phyloP scores from a whole-genome alignment of 2,329 filamentous ascomycete species.

The Trichoderma atrobrunneum region DNA sequence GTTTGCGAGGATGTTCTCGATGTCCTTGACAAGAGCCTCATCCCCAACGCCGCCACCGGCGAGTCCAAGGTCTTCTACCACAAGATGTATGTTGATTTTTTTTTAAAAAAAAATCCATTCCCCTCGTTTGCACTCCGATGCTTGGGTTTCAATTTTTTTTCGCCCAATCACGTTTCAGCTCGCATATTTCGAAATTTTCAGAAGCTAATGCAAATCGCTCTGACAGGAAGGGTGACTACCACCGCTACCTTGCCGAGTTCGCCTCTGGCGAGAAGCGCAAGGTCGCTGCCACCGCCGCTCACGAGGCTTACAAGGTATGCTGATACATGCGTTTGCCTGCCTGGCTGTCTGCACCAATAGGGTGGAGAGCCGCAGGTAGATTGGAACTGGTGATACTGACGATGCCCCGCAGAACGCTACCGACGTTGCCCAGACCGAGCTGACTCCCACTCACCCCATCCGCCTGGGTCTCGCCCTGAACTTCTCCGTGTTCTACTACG shows the following conservation, averaged over 20 bases:
- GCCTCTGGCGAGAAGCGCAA: slow-evolving; percentile 90
- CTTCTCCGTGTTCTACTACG: slow-evolving; percentile 99
- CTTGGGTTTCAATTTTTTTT: background rate
- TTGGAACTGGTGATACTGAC: background rate
- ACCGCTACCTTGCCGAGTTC: slow-evolving; percentile 93
- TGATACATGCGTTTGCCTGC: background rate
- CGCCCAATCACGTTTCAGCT: slow-evolving; percentile 7
- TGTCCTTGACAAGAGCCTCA: slow-evolving; percentile 88
- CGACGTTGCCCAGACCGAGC: slow-evolving; percentile 96
- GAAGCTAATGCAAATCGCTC: slow-evolving; percentile 19
- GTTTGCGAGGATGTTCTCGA: slow-evolving; percentile 98
- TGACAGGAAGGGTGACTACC: slow-evolving; percentile 91
- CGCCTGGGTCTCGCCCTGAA: slow-evolving; percentile 95
- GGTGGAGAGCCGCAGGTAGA: background rate
- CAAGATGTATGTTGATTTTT: slow-evolving; percentile 78
- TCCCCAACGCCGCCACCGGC: slow-evolving; percentile 92
- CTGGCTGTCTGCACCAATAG: background rate
- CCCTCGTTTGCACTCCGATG: background rate
- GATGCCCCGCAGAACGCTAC: slow-evolving; percentile 74
- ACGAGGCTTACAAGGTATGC: slow-evolving; percentile 93
- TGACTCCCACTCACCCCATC: slow-evolving; percentile 96
- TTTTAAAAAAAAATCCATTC: background rate
- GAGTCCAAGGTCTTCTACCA: slow-evolving; percentile 99
- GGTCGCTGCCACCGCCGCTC: slow-evolving; percentile 78
- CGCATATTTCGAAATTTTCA: slow-evolving; percentile 6